Percentiles rank a stretch among this genome's conserved stretches.
Conservation (phyloP, 2,329 filamentous ascomycete genomes). For the Stenocarpella maydis region DNA sequence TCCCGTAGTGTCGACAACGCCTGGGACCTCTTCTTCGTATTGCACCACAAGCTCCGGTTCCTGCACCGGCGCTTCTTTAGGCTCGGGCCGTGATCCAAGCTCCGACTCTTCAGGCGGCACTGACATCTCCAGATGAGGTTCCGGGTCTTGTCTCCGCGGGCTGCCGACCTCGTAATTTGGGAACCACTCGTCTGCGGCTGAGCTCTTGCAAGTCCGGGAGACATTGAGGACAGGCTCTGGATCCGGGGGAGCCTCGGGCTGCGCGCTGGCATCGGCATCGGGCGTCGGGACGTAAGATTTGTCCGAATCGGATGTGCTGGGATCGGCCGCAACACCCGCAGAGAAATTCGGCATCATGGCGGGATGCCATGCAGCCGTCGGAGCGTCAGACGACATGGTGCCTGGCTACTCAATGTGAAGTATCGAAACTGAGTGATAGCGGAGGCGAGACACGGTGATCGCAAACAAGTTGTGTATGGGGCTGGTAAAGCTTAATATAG, state of each 20-base stretch:
- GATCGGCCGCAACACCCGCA: constrained; percentile 35
- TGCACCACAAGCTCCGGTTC: constrained; percentile 6
- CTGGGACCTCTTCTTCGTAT: constrained; percentile 6
- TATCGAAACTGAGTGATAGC: constrained; percentile 30
- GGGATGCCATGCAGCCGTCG: constrained; percentile 58
- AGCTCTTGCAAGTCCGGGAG: constrained; percentile 32
- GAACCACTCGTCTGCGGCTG: constrained; percentile 43
- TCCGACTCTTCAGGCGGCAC: background rate
- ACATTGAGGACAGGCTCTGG: constrained; percentile 9
- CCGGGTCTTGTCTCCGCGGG: constrained; percentile 31
- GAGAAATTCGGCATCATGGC: constrained; percentile 58
- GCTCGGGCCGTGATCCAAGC: background rate
- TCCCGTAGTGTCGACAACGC: background rate
- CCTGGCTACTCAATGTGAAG: constrained; percentile 32
- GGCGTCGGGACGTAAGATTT: constrained; percentile 18
- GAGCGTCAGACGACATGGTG: constrained; percentile 53
- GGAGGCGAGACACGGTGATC: constrained; percentile 33
- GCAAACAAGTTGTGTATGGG: constrained; percentile 31
- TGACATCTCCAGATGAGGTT: constrained; percentile 20
- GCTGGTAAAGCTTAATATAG: constrained; percentile 9
- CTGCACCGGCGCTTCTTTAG: background rate
- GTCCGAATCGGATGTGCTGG: constrained; percentile 18
- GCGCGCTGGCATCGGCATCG: background rate
- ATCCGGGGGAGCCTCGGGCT: background rate
- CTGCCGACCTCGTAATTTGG: constrained; percentile 43